Base-by-base conservation (phyloP, 169 alveolate genomes). In the Toxoplasma gondii region DNA sequence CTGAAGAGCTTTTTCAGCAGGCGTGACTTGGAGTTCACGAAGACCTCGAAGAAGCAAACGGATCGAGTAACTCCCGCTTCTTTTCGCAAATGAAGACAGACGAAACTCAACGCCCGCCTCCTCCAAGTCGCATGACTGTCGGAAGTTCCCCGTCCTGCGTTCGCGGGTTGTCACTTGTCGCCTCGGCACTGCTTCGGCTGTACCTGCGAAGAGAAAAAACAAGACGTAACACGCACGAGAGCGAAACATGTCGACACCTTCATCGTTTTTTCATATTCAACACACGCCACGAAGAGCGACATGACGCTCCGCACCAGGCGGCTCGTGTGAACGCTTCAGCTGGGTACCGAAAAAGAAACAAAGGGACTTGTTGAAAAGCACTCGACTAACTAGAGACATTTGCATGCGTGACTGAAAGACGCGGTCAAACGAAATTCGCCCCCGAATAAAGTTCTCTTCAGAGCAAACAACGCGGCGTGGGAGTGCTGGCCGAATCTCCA, bases 41-140 rank as follows among this genome's bases (percentile, higher is more conserved):
- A n/a, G n/a, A n/a, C n/a, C n/a, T n/a, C n/a, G n/a, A n/a, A n/a
- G n/a, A n/a, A n/a, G n/a, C n/a, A n/a, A n/a, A n/a, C n/a, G n/a
- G n/a, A n/a, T n/a, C n/a, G n/a, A n/a, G n/a, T n/a, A n/a, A n/a
- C n/a, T n/a, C 78, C 19, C 22, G 29, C 58, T 7, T 49, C 58
- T 4, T 49, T 49, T 49, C n/a, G n/a, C 58, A 4, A 49, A 49
- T 4, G 58, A 49, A 49, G 12, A 49, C 5, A 44, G 27, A 36
- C 7, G 7, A 9, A 1, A 38, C n/a, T 44, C 19, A 22, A 27
- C 44, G 86, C 86, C 49, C 29, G n/a, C 7, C 41, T 45, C 58
- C 44, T 29, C 93, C 93, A 43, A 90, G 93, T 16, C 93, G 93
- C 93, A 90, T 90, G 31, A 90, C 93, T 36, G 53, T 83, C 24